Percentiles rank a stretch among this genome's conserved stretches.
These are phyloP conservation scores for Thermothielavioides terrestris DNA, from an alignment of 495 filamentous ascomycete species.

Conservation along the genomic window DNA sequence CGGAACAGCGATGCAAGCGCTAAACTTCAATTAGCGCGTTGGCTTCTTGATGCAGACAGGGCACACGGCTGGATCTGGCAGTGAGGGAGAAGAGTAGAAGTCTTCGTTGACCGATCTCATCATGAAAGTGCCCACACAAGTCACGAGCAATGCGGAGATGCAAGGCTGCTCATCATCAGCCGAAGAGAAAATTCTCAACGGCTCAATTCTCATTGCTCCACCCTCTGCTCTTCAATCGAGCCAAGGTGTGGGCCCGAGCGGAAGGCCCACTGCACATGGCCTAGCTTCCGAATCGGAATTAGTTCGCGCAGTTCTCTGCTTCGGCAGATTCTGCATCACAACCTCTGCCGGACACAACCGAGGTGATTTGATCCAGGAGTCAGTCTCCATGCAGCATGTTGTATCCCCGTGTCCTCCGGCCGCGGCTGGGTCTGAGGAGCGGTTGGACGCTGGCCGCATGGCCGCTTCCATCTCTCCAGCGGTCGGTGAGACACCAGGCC, in stretches of 20 bases:
- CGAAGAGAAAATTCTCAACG: slow-evolving; percentile 14
- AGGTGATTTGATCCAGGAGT: not conserved
- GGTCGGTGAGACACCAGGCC: slow-evolving; percentile 27
- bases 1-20: not conserved
- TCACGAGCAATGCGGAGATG: slow-evolving; percentile 8
- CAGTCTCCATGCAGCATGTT: not conserved
- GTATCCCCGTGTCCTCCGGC: not conserved
- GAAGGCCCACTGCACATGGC: too few species aligned
- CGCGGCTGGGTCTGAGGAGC: not conserved
- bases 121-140: not conserved
- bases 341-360: too few species aligned
- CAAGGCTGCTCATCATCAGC: slow-evolving; percentile 4
- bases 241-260: too few species aligned
- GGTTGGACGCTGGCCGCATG: not conserved
- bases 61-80: too few species aligned
- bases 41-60: too few species aligned
- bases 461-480: slow-evolving; percentile 5
- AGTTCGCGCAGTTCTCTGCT: too few species aligned
- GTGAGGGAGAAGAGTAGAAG: not conserved
- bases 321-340: too few species aligned
- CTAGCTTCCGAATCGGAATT: too few species aligned
- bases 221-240: not conserved
- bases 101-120: too few species aligned
- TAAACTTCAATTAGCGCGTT: not conserved
- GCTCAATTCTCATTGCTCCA: not conserved